Evolutionary conservation across 1,284 basidiomycete species (phyloP).

Genomic region (Pisolithus thermaeus): DNA sequence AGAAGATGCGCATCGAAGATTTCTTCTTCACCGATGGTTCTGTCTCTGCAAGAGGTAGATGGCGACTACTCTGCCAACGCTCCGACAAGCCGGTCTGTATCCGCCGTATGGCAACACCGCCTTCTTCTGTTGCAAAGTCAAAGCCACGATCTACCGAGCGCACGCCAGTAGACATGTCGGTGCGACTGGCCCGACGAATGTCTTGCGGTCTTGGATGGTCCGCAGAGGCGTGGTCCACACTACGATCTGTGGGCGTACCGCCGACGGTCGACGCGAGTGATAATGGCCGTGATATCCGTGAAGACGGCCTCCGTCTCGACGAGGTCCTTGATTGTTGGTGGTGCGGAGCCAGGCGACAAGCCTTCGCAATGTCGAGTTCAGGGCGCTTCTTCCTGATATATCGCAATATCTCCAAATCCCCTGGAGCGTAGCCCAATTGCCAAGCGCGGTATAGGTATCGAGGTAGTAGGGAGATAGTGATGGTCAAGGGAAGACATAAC

Average conservation of each 20-base stretch:
- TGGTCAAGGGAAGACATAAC: constrained; percentile 71
- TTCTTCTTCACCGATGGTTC: constrained; percentile 21
- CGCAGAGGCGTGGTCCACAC: constrained; percentile 23
- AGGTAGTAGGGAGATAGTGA: constrained; percentile 72
- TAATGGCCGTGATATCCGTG: constrained; percentile 20
- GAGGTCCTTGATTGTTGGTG: constrained; percentile 15
- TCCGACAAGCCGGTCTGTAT: constrained; percentile 76
- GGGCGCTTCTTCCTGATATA: constrained; percentile 61
- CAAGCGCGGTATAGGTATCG: constrained; percentile 77
- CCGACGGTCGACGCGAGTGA: constrained; percentile 18
- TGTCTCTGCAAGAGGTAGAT: constrained; percentile 21
- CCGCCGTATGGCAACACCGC: constrained; percentile 73
- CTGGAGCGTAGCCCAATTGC: constrained; percentile 69
- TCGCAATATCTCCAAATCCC: constrained; percentile 82
- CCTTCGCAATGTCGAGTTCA: constrained; percentile 46
- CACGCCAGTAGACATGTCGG: constrained; percentile 81
- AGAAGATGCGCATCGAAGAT: constrained; percentile 24
- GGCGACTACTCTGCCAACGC: constrained; percentile 39
- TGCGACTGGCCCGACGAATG: constrained; percentile 50
- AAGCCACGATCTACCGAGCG: constrained; percentile 71
- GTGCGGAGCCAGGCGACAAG: constrained; percentile 24
- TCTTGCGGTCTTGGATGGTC: constrained; percentile 33
- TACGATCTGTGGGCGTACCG: constrained; percentile 19
- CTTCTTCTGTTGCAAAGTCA: constrained; percentile 81
- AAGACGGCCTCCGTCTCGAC: constrained; percentile 19